These are phyloP conservation scores for Plasmodium gallinaceum DNA, from an alignment of 169 alveolate genomes.

Conservation along the genomic window DNA sequence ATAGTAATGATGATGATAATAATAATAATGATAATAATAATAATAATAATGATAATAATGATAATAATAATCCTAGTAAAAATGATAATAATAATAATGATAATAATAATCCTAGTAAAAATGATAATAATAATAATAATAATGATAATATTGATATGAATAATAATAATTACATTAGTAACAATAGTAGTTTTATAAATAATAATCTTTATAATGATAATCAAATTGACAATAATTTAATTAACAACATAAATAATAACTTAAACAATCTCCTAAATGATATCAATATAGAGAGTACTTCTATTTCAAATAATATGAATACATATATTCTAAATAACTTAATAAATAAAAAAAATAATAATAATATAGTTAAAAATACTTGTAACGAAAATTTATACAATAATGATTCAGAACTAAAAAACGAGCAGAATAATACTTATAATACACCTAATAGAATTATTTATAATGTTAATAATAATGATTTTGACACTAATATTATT, in stretches of 20 bases:
- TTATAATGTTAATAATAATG: too few species aligned
- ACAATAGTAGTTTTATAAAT: neutral
- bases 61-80: neutral
- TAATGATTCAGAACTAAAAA: neutral
- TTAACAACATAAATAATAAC: slow-evolving; percentile 7
- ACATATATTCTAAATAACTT: neutral
- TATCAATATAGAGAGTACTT: slow-evolving; percentile 1
- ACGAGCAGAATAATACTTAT: neutral
- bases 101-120: neutral
- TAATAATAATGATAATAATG: neutral
- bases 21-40: slow-evolving; percentile 4
- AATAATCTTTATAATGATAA: neutral
- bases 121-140: neutral
- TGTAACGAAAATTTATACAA: too few species aligned
- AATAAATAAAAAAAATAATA: neutral
- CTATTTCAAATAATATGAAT: neutral
- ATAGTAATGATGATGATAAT: neutral
- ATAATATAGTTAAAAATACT: neutral
- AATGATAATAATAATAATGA: neutral
- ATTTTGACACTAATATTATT: too few species aligned
- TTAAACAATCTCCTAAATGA: slow-evolving; percentile 3
- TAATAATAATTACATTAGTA: neutral
- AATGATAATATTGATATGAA: neutral
- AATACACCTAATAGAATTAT: too few species aligned
- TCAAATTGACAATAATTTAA: neutral